Base-by-base conservation (phyloP, 2,329 filamentous ascomycete genomes). In the Neopestalotiopsis sp. region DNA sequence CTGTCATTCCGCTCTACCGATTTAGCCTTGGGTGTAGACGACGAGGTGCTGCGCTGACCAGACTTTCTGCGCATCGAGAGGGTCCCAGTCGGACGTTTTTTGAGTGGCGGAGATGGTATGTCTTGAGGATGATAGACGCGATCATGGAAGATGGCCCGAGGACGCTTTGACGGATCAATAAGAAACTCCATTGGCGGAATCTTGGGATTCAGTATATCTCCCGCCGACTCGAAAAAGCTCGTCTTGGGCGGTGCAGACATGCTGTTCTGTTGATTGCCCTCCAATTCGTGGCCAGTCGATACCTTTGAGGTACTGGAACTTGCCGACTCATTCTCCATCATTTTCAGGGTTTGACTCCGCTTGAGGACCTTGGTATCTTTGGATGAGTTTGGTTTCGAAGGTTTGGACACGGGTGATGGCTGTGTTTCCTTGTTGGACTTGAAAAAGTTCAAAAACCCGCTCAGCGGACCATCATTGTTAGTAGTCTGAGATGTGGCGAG, bases 101-200 rank as follows among this genome's bases (percentile, higher is more conserved):
- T 91, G 57, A 90, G 81, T 0, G 93, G 92, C 9, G 94, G 93
- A 0, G 92, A 90, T 0, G 96, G 96, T 45, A 99, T 98, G 76
- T 99, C 96, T 58, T 92, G 88, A 0, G 96, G 95, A 75, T 97
- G 94, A 77, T 99, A 99, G 17, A 99, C 89, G 12, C 96, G 91
- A 79, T 99, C 96, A 79, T 99, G 96, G 80, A 98, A 98, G 70
- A 99, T 99, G 1, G 95, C 95, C 61, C 94, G 89, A 0, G 94
- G 90, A 17, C 96, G 91, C 65, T 89, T 91, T 1, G 91, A 86
- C 7, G 96, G 95, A 74, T 98, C 92, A 65, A 95, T 88, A 49
- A 99, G 85, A 79, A 94, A 99, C 59, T 94, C 91, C 3, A 89
- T 85, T 0, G 92, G 88, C 17, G 96, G 95, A 42, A 98, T 82